Evolutionary conservation across 306 rosid species (phyloP).

Genomic region (Sindora glabra): DNA sequence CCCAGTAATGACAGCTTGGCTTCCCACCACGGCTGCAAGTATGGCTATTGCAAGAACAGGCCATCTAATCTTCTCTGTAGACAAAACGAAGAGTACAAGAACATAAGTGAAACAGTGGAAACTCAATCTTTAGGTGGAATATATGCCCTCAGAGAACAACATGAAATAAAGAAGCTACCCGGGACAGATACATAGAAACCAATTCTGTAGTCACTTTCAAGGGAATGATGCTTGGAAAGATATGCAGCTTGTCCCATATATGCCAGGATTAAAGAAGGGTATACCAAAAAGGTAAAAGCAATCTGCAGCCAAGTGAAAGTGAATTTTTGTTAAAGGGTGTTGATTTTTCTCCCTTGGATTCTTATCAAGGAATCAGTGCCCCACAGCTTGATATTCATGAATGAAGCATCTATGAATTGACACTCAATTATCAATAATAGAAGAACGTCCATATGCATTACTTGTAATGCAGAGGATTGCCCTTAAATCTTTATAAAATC

Average conservation of each 20-base stretch:
- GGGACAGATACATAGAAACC: slow-evolving; percentile 96
- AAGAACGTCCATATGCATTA: no score
- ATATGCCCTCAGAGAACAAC: neutral
- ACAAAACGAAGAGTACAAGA: neutral
- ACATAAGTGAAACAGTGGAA: slow-evolving; percentile 9
- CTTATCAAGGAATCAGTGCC: no score
- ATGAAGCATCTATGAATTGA: neutral
- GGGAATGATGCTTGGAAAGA: slow-evolving; percentile 70
- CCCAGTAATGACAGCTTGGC: slow-evolving; percentile 93
- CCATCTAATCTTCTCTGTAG: slow-evolving; percentile 70
- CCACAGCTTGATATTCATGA: neutral
- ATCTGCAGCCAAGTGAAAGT: slow-evolving; percentile 55
- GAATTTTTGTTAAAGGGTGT: no score
- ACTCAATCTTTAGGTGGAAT: neutral
- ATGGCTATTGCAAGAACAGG: slow-evolving; percentile 92
- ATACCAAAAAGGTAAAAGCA: slow-evolving; percentile 88
- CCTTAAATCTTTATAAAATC: no score
- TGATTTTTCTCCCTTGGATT: no score
- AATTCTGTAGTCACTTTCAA: slow-evolving; percentile 55
- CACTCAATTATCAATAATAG: no score
- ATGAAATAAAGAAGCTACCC: slow-evolving; percentile 47
- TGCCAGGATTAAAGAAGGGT: slow-evolving; percentile 83
- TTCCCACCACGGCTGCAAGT: slow-evolving; percentile 95
- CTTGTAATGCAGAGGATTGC: no score
- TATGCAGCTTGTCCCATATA: slow-evolving; percentile 99